These are phyloP conservation scores for Curvularia sp. DNA, from an alignment of 2,329 filamentous ascomycete genomes.

Conservation along the genomic window DNA sequence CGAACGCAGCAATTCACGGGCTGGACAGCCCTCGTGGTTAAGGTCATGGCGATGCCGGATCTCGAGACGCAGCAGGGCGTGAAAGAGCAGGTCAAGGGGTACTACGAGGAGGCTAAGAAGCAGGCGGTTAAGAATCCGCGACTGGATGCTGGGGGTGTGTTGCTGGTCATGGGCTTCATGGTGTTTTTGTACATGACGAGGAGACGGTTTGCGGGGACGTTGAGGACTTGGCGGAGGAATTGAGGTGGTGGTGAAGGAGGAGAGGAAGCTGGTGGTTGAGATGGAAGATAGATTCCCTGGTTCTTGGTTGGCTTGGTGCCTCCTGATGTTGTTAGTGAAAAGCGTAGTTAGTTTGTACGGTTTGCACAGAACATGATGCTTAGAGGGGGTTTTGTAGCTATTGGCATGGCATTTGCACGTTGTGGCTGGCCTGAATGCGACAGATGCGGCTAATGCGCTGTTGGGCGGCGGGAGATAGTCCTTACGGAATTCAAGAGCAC, in stretches of 20 bases:
- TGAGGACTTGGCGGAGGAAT: slow-evolving; percentile 28
- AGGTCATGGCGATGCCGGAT: slow-evolving; percentile 93
- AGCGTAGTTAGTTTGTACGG: too few species aligned
- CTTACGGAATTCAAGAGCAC: too few species aligned
- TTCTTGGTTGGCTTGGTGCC: not conserved
- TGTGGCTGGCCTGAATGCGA: too few species aligned
- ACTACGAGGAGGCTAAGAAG: slow-evolving; percentile 33
- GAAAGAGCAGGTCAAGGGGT: slow-evolving; percentile 26
- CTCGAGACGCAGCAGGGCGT: slow-evolving; percentile 46
- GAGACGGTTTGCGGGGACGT: slow-evolving; percentile 36
- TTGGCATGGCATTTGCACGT: too few species aligned
- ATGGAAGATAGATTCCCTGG: not conserved
- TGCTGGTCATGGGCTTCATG: slow-evolving; percentile 22
- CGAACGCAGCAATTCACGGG: slow-evolving; percentile 97
- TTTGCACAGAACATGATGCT: too few species aligned
- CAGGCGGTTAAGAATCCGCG: slow-evolving; percentile 25
- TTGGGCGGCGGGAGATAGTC: too few species aligned
- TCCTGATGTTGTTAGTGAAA: too few species aligned
- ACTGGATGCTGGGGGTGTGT: slow-evolving; percentile 25
- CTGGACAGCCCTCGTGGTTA: slow-evolving; percentile 97
- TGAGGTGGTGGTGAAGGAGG: not conserved
- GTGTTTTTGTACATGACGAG: slow-evolving; percentile 33
- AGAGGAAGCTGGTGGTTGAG: not conserved
- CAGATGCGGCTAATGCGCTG: too few species aligned
- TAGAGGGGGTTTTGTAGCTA: too few species aligned